These are phyloP conservation scores for Boletus semigastroideus DNA, from an alignment of 1,284 basidiomycete genomes.

Conservation along the genomic window DNA sequence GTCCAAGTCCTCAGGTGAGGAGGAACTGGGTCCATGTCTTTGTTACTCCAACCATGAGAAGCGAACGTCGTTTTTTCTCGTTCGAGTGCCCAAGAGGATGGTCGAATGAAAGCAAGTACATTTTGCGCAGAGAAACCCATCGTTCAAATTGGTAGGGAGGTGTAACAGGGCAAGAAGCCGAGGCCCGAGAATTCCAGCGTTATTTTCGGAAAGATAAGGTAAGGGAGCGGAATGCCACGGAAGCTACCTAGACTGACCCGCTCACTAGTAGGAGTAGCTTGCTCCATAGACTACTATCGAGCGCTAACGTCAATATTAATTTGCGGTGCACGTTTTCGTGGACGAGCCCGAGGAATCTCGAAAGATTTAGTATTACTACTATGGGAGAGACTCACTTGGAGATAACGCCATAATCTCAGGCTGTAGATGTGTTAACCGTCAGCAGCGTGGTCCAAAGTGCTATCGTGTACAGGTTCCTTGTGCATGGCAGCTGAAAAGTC, in stretches of 20 bases:
- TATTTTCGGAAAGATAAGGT: constrained; percentile 9
- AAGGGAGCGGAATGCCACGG: not conserved
- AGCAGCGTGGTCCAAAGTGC: no score
- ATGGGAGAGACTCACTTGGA: not conserved
- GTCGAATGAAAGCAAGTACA: constrained; percentile 23
- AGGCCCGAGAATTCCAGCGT: not conserved
- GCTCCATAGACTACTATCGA: not conserved
- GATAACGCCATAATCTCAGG: not conserved
- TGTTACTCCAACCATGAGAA: constrained; percentile 63
- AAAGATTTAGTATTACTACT: no score
- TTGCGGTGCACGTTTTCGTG: not conserved
- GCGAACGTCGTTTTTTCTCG: constrained; percentile 54
- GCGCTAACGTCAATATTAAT: not conserved
- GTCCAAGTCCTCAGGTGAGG: constrained; percentile 59
- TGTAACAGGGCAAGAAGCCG: not conserved
- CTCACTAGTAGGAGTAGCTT: no score
- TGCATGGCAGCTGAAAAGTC: no score
- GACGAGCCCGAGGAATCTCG: no score
- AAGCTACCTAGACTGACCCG: no score
- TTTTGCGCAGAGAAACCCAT: constrained; percentile 18
- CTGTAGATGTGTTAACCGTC: not conserved
- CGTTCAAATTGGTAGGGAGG: not conserved
- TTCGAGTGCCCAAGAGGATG: constrained; percentile 45
- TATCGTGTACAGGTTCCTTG: no score
- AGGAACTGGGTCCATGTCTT: constrained; percentile 78